These are phyloP conservation scores for Termitomyces titanicus DNA, from an alignment of 768 basidiomycete genomes.

Conservation along the genomic window DNA sequence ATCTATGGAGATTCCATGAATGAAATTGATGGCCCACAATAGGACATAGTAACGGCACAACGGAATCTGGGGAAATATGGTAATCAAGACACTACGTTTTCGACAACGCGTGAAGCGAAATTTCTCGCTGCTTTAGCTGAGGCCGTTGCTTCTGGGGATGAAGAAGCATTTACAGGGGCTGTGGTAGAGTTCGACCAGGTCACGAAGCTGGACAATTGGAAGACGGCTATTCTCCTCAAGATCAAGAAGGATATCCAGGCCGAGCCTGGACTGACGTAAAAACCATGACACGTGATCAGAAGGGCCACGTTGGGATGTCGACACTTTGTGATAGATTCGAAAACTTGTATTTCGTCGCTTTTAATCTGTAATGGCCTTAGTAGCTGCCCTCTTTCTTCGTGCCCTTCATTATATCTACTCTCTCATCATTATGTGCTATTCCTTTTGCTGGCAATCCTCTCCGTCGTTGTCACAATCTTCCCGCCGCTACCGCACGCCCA, in stretches of 20 bases:
- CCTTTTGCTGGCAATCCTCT: slow-evolving; percentile 36
- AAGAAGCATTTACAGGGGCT: slow-evolving; percentile 71
- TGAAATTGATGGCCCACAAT: not conserved
- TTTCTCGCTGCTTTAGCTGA: slow-evolving; percentile 77
- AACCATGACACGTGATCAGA: not conserved
- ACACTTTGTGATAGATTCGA: not conserved
- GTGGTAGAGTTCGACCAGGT: slow-evolving; percentile 93
- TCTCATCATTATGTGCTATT: slow-evolving; percentile 34
- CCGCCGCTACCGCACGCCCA: slow-evolving; percentile 54
- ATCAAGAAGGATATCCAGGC: slow-evolving; percentile 80
- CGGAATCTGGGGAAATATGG: slow-evolving; percentile 77
- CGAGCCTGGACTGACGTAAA: slow-evolving; percentile 35
- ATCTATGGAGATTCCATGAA: not conserved
- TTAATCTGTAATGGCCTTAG: slow-evolving; percentile 36
- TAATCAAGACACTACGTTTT: slow-evolving; percentile 81
- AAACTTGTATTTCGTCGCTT: not conserved
- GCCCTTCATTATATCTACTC: slow-evolving; percentile 59
- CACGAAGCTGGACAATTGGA: slow-evolving; percentile 93
- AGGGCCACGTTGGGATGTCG: not conserved
- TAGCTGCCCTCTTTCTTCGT: slow-evolving; percentile 45
- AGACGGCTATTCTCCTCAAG: slow-evolving; percentile 85
- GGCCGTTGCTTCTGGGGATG: slow-evolving; percentile 49
- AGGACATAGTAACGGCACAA: slow-evolving; percentile 85
- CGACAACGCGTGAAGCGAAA: slow-evolving; percentile 87
- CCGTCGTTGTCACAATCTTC: slow-evolving; percentile 44